Evolutionary conservation across 805 yeast species (phyloP).

Genomic region (Pichia manshurica): DNA sequence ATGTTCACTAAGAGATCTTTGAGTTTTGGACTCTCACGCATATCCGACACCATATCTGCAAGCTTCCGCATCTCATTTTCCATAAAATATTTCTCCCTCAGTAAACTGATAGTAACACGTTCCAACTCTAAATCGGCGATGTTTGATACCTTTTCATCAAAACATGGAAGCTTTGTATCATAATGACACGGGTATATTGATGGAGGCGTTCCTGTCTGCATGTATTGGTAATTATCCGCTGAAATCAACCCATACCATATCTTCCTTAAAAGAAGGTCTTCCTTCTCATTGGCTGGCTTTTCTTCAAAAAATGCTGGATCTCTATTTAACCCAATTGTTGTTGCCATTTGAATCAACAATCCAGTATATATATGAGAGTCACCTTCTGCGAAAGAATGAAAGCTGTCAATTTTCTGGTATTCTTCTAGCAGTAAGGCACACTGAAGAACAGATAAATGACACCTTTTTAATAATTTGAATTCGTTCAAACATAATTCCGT

Average conservation of each 20-base stretch:
- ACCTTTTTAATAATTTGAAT: conserved; percentile 43
- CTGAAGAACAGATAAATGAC: conserved; percentile 48
- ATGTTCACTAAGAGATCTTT: conserved; percentile 33
- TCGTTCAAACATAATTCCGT: conserved; percentile 53
- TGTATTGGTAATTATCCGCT: conserved; percentile 41
- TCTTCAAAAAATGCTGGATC: conserved; percentile 50
- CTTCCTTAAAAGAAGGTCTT: conserved; percentile 47
- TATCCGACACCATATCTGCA: conserved; percentile 35
- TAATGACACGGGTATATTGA: conserved; percentile 35
- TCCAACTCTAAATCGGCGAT: conserved; percentile 37
- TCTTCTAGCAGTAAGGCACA: conserved; percentile 46
- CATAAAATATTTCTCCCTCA: conserved; percentile 28
- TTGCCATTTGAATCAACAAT: conserved; percentile 61
- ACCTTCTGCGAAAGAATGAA: conserved; percentile 40
- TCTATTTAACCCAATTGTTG: conserved; percentile 60
- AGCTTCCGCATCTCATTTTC: conserved; percentile 31
- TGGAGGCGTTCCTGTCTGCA: conserved; percentile 43
- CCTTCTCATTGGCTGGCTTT: conserved; percentile 14
- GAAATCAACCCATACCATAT: conserved; percentile 50
- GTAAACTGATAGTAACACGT: conserved; percentile 32
- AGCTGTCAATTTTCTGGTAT: conserved; percentile 44
- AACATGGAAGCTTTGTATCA: conserved; percentile 49
- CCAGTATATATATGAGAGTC: conserved; percentile 49
- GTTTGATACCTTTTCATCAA: conserved; percentile 32
- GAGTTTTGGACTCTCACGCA: conserved; percentile 35